Conservation (phyloP, 176 grass and related monocot genomes). For the Avena eriantha region DNA sequence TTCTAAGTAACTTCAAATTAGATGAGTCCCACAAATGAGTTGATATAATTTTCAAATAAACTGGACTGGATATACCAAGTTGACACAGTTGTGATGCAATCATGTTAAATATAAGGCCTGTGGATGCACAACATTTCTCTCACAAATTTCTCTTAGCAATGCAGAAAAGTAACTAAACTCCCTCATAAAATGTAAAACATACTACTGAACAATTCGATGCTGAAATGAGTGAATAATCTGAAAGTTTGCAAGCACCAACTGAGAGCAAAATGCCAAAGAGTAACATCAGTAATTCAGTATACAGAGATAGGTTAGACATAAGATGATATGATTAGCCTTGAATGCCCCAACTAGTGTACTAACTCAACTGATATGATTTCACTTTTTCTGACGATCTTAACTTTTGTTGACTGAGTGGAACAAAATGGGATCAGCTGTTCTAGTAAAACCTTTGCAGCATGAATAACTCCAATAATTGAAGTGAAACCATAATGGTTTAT, state of each 20-base stretch:
- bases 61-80: neutral
- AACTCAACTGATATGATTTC: neutral
- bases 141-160: slow-evolving; percentile 11
- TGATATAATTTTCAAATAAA: slow-evolving; percentile 10
- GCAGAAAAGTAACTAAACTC: neutral
- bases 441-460: neutral
- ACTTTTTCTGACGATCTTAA: neutral
- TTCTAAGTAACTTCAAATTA: neutral
- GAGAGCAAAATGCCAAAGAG: neutral
- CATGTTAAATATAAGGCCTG: neutral
- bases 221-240: neutral
- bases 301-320: neutral
- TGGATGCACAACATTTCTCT: neutral
- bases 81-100: slow-evolving; percentile 7
- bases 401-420: neutral
- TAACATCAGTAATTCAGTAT: neutral
- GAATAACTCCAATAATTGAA: slow-evolving; percentile 25
- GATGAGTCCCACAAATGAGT: neutral
- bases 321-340: slow-evolving; percentile 15
- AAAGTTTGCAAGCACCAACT: neutral
- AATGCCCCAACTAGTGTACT: neutral
- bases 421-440: neutral
- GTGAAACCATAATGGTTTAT: neutral
- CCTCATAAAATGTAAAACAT: neutral
- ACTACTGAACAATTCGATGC: neutral